Evolutionary conservation across 2,329 filamentous ascomycete species (phyloP).

Genomic region (Ambrosiella xylebori): DNA sequence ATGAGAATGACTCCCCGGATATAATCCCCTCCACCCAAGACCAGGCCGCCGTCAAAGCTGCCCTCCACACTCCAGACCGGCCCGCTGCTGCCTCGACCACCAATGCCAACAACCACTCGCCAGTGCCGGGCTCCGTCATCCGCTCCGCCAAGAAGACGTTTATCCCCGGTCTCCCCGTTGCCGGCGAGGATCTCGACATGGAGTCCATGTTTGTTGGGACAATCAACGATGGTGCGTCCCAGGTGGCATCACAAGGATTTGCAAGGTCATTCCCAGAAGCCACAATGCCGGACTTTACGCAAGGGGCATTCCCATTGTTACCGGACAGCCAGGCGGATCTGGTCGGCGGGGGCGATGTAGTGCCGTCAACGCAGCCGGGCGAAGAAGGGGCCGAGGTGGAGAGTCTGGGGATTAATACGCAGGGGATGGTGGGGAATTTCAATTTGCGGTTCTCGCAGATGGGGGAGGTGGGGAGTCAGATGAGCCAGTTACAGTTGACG

Average conservation of each 20-base stretch:
- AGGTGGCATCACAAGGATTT: constrained; percentile 29
- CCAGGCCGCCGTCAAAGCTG: constrained; percentile 16
- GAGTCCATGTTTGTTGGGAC: constrained; percentile 87
- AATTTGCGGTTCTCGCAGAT: constrained; percentile 35
- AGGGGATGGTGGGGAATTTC: constrained; percentile 8
- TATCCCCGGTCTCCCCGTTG: constrained; percentile 49
- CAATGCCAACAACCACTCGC: constrained; percentile 24
- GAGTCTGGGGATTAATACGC: constrained; percentile 18
- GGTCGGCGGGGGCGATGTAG: constrained; percentile 21
- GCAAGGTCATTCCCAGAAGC: constrained; percentile 15
- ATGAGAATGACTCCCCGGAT: constrained; percentile 32
- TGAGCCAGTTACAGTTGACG: constrained; percentile 26
- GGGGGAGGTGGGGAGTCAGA: constrained; percentile 39
- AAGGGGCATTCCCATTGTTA: constrained; percentile 15
- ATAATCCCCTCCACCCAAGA: constrained; percentile 16
- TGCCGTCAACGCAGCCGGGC: constrained; percentile 21
- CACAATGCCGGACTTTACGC: constrained; percentile 12
- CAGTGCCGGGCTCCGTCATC: constrained; percentile 40
- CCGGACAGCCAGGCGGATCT: constrained; percentile 20
- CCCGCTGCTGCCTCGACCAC: constrained; percentile 26
- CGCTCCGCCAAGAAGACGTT: constrained; percentile 52
- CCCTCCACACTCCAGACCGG: constrained; percentile 26
- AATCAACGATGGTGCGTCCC: constrained; percentile 37
- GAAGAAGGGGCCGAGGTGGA: constrained; percentile 21
- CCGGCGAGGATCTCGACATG: constrained; percentile 51